These are phyloP conservation scores for Fusarium begoniae DNA, from an alignment of 2,329 filamentous ascomycete species.

Conservation along the genomic window DNA sequence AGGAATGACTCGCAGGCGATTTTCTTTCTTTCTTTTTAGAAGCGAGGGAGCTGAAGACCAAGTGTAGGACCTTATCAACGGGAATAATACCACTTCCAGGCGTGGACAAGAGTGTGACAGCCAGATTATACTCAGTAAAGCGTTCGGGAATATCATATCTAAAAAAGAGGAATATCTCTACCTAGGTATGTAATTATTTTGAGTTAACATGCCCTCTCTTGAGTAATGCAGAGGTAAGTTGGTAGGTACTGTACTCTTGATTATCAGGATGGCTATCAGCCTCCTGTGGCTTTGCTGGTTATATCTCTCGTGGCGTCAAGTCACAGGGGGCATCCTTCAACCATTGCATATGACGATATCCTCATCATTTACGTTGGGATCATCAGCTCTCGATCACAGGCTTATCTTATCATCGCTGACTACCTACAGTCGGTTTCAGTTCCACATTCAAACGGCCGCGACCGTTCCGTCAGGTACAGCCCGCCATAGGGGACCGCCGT, in stretches of 20 bases:
- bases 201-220: background rate
- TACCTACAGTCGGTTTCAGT: background rate
- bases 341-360: background rate
- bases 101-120: background rate
- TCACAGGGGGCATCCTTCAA: constrained; percentile 1
- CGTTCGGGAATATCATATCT: background rate
- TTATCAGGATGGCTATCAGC: background rate
- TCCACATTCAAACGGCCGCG: background rate
- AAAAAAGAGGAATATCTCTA: background rate
- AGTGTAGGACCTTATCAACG: background rate
- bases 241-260: background rate
- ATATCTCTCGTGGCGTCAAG: constrained; percentile 10
- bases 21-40: background rate
- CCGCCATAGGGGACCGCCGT: constrained; percentile 24
- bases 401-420: background rate
- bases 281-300: constrained; percentile 19
- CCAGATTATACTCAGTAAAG: background rate
- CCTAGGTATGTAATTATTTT: background rate
- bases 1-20: constrained; percentile 25
- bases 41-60: background rate
- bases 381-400: background rate
- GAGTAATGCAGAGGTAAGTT: background rate
- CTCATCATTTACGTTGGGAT: constrained; percentile 6
- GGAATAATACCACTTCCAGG: background rate
- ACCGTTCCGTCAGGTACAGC: background rate